These are phyloP conservation scores for Helenozyma baotianmanensis DNA, from an alignment of 805 yeast genomes.

Conservation along the genomic window DNA sequence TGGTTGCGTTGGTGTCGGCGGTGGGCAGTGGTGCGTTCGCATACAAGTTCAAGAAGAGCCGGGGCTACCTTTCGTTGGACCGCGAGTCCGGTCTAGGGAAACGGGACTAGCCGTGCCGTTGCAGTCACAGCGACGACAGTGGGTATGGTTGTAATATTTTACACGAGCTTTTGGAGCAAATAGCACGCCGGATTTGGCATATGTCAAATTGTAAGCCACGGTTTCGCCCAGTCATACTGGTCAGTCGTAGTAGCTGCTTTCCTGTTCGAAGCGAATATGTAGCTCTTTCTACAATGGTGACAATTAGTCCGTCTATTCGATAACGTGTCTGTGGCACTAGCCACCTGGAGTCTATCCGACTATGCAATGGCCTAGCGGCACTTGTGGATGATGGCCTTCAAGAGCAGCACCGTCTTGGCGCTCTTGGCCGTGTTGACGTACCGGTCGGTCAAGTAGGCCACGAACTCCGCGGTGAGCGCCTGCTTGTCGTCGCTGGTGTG, in stretches of 20 bases:
- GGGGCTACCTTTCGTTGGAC: constrained; percentile 21
- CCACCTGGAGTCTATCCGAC: background rate
- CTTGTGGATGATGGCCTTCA: constrained; percentile 38
- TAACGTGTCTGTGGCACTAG: background rate
- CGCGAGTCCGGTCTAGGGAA: constrained; percentile 20
- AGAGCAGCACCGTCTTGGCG: constrained; percentile 26
- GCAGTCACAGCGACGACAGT: too few species aligned
- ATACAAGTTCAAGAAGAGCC: constrained; percentile 19
- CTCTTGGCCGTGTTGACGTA: constrained; percentile 20
- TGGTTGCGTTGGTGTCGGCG: constrained; percentile 21
- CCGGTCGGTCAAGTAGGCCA: constrained; percentile 21
- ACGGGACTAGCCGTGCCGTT: too few species aligned
- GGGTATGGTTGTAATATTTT: too few species aligned
- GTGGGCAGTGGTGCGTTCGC: constrained; percentile 20
- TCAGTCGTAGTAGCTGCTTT: too few species aligned
- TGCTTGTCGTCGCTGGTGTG: constrained; percentile 25
- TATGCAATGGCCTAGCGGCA: constrained; percentile 22
- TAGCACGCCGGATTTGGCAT: too few species aligned
- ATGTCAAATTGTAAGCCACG: too few species aligned
- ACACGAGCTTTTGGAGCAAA: too few species aligned
- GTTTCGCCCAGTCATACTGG: too few species aligned
- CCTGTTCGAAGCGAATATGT: too few species aligned
- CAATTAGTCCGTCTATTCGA: too few species aligned
- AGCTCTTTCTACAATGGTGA: too few species aligned
- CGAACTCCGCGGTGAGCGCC: constrained; percentile 27